A percentile compares a stretch with the other conserved stretches of the same genome.
Conservation (phyloP, 495 filamentous ascomycete species). For the Lepidopterella palustris region DNA sequence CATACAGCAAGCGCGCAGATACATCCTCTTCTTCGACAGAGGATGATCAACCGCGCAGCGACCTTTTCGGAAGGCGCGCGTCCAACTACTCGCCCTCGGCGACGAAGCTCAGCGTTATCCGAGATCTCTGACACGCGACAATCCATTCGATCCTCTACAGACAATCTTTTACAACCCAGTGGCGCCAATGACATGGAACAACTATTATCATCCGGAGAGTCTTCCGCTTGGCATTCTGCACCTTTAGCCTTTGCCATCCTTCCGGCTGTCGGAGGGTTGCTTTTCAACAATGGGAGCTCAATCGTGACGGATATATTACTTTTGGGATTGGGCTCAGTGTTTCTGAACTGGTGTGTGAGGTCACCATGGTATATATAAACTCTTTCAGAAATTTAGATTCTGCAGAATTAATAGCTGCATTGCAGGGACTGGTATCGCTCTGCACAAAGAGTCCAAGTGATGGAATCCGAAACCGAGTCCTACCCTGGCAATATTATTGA, state of each 20-base stretch:
- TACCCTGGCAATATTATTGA: conserved; percentile 39
- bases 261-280: conserved; percentile 74
- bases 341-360: conserved; percentile 89
- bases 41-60: conserved; percentile 24
- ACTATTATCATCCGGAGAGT: conserved; percentile 37
- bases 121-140: conserved; percentile 61
- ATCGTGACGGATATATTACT: conserved; percentile 81
- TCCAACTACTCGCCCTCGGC: conserved; percentile 32
- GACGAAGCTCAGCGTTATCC: conserved; percentile 71
- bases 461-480: conserved; percentile 6
- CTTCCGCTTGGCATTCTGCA: conserved; percentile 65
- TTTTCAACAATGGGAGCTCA: conserved; percentile 76
- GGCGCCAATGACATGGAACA: conserved; percentile 26
- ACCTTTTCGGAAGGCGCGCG: conserved; percentile 24
- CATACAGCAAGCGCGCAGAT: conserved; percentile 12
- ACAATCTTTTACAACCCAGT: conserved; percentile 64
- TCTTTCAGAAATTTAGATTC: not conserved
- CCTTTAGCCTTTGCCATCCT: conserved; percentile 78
- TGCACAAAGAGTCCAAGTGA: conserved; percentile 47
- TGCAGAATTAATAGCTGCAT: conserved; percentile 8
- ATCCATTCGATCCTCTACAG: conserved; percentile 62
- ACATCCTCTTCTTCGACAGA: conserved; percentile 21
- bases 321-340: conserved; percentile 68
- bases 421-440: conserved; percentile 83
- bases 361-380: conserved; percentile 68